Base-by-base conservation (phyloP, 305 asterid genomes). In the Fraxinus sp. region DNA sequence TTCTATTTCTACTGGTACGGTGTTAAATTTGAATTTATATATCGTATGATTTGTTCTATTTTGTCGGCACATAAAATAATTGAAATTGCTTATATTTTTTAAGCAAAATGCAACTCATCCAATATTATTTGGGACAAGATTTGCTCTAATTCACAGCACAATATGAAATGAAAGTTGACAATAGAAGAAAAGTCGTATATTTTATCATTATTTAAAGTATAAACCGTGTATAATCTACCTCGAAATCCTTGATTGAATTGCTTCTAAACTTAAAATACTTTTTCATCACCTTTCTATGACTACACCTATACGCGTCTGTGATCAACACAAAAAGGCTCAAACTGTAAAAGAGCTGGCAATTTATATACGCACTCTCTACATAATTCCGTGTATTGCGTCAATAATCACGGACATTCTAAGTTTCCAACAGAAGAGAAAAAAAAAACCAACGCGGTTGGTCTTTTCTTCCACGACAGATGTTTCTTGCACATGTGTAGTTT, bases 401-500 rank as follows among this genome's bases (percentile, higher is more conserved):
- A 79, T 84, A 75, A 77, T 90, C 93, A 91, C 95, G 95, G 95
- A 86, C 85, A 74, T 72, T 52, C 66, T 80, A 24, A 20, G 78
- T 76, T 83, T 80, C 86, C 88, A 86, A 87, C 82, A 86, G 5
- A 0, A 6, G 1, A 36, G 7, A 36, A 5, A 5, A 35, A 35
- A 35, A 62, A 41, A 36, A 39, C 36, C 64, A 41, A 87, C 88
- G 88, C 87, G 87, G 81, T 62, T 52, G 62, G 62, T 16, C 6
- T 52, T 52, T 16, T 52, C 62, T 52, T 52, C 8, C 6, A 16
- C 62, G 4, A 16, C 8, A 5, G 62, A 36, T 55, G 7, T 28
- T 55, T 30, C 3, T 2, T 26, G 80, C 72, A 32, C 18, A 24
- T 7, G 5, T 0, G 14, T 10, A n/a, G 70, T 80, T 86, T 87